Evolutionary conservation across 2,329 filamentous ascomycete species (phyloP), one percentile per base, ranked within the genome.

Genomic region (Sporothrix dimorphospora): DNA sequence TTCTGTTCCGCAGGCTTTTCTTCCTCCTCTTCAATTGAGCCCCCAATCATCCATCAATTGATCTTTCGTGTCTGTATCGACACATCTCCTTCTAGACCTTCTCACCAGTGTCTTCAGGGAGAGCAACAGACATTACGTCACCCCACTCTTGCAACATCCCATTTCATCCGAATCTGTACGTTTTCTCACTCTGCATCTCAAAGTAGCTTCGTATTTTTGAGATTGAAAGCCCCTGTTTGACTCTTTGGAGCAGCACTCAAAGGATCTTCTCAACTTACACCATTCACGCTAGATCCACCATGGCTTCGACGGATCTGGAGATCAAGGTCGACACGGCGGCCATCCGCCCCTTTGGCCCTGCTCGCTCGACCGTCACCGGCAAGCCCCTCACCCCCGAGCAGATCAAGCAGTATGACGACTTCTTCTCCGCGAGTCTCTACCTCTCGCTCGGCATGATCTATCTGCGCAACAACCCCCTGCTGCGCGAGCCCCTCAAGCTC

Each of bases 381-480:
- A 81, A 84, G 73, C 90, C 91, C 12, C 85, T 94, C 71, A 88
- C 85, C 73, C 78, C 86, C 21, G 89, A 92, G 59, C 91, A 94
- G 74, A 80, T 94, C 72, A 84, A 86, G 75, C 88, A 91, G 79
- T 90, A 89, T 80, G 89, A 90, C 78, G 89, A 90, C 77, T 94
- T 90, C 81, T 94, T 93, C 84, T 87, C 89, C 75, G 91, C 91
- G 70, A 91, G 89, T 75, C 82, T 93, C 78, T 94, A 94, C 78
- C 86, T 94, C 68, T 91, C 90, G 75, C 82, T 94, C 67, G 92
- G 91, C 74, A 94, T 94, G 92, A 91, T 94, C 76, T 94, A 94
- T 78, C 87, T 94, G 72, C 88, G 87, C 75, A 85, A 91, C 51
- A 94, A 94, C 75, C 90, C 91, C 16, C 85, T 94, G 14, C 87